A percentile compares a stretch with the other conserved stretches of the same genome.
Evolutionary conservation across 805 yeast genomes (phyloP).

Genomic region (Suhomyces sp.): DNA sequence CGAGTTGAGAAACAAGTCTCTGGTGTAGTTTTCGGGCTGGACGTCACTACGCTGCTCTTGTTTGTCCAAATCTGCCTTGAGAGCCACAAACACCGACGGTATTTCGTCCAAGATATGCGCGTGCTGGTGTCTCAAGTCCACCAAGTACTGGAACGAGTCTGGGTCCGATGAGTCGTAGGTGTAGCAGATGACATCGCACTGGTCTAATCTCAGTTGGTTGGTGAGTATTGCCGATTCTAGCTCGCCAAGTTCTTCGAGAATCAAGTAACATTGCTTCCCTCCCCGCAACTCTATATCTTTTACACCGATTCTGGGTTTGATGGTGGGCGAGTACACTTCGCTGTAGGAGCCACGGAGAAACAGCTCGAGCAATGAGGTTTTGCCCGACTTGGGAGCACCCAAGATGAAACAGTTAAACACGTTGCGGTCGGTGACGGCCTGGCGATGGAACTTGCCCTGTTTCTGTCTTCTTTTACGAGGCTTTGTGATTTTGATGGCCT

Average conservation of each 20-base stretch:
- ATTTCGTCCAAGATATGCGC: slow-evolving; percentile 56
- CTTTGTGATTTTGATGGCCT: slow-evolving; percentile 72
- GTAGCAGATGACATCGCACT: slow-evolving; percentile 88
- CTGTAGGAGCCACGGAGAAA: slow-evolving; percentile 74
- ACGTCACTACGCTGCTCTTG: slow-evolving; percentile 85
- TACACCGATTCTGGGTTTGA: slow-evolving; percentile 76
- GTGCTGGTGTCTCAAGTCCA: slow-evolving; percentile 62
- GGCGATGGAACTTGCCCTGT: slow-evolving; percentile 61
- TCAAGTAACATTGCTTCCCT: slow-evolving; percentile 91
- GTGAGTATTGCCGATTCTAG: slow-evolving; percentile 78
- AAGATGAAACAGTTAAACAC: slow-evolving; percentile 87
- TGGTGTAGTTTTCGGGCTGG: slow-evolving; percentile 86
- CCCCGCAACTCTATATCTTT: slow-evolving; percentile 92
- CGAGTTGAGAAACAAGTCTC: slow-evolving; percentile 61
- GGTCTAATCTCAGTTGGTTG: slow-evolving; percentile 63
- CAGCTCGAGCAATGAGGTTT: slow-evolving; percentile 77
- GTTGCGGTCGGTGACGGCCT: slow-evolving; percentile 73
- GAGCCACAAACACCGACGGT: slow-evolving; percentile 85
- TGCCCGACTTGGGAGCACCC: slow-evolving; percentile 87
- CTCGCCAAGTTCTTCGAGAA: slow-evolving; percentile 87
- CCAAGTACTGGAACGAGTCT: slow-evolving; percentile 81
- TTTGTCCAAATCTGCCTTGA: slow-evolving; percentile 92
- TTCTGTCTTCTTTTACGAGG: slow-evolving; percentile 70
- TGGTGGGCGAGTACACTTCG: slow-evolving; percentile 74
- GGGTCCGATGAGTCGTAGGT: slow-evolving; percentile 96